A percentile compares a stretch with the other conserved stretches of the same genome.
Evolutionary conservation across 2,329 filamentous ascomycete genomes (phyloP).

Genomic region (Scytalidium sp.): DNA sequence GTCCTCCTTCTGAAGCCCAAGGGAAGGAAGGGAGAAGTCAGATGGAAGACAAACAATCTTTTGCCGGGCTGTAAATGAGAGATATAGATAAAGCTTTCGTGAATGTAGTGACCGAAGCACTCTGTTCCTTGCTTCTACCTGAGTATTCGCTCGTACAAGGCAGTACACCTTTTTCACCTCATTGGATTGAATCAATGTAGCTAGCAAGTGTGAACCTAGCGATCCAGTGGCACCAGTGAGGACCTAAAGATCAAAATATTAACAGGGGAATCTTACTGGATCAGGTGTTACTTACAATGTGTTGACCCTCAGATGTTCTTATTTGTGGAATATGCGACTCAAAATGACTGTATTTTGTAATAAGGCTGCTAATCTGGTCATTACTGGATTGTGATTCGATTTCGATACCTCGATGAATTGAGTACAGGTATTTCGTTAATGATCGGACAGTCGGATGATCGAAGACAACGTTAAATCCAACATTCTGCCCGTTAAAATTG

Average conservation of each 20-base stretch:
- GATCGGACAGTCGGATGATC: constrained; percentile 25
- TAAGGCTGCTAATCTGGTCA: constrained; percentile 29
- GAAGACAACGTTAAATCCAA: constrained; percentile 28
- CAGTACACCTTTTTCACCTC: constrained; percentile 50
- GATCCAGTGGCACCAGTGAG: constrained; percentile 64
- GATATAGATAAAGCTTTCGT: constrained; percentile 31
- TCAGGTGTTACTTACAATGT: constrained; percentile 11
- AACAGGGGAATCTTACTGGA: not conserved
- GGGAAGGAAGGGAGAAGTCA: constrained; percentile 33
- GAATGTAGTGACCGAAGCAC: constrained; percentile 27
- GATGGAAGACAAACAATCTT: constrained; percentile 35
- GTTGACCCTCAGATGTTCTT: not conserved
- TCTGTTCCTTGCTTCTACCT: constrained; percentile 29
- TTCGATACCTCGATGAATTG: constrained; percentile 10
- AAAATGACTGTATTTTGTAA: constrained; percentile 37
- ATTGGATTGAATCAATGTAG: constrained; percentile 52
- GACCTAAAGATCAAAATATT: constrained; percentile 24
- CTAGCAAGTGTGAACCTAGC: constrained; percentile 56
- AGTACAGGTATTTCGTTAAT: constrained; percentile 14
- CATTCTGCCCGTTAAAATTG: constrained; percentile 16
- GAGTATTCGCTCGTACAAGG: constrained; percentile 38
- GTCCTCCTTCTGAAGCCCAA: constrained; percentile 31
- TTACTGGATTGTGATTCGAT: constrained; percentile 19
- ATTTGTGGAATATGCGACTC: constrained; percentile 2
- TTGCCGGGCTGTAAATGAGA: constrained; percentile 21